These are phyloP conservation scores for Pterulicium gracile DNA, from an alignment of 1,284 basidiomycete genomes.

Conservation along the genomic window DNA sequence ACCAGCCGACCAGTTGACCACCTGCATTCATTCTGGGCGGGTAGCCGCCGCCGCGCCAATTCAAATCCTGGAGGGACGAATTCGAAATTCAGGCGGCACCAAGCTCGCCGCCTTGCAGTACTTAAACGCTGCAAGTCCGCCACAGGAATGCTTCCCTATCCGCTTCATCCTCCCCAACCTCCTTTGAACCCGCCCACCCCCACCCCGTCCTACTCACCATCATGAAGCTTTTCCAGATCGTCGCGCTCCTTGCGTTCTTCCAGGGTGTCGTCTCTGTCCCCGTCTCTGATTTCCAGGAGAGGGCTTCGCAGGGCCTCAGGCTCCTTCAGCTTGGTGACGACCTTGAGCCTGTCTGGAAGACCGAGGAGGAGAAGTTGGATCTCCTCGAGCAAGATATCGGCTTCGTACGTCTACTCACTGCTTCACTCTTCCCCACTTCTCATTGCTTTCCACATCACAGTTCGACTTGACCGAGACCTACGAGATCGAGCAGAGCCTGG, in stretches of 20 bases:
- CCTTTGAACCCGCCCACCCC: no score
- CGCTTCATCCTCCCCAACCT: no score
- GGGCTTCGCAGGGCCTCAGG: neutral
- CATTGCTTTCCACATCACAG: conserved; percentile 12
- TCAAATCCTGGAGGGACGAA: no score
- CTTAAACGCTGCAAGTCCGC: no score
- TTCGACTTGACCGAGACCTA: conserved; percentile 45
- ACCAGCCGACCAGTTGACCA: no score
- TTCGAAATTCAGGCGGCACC: no score
- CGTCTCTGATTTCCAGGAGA: neutral
- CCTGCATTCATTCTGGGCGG: no score
- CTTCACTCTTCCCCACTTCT: conserved; percentile 17
- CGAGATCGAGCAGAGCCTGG: conserved; percentile 28
- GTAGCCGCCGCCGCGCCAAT: no score
- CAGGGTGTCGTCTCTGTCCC: no score
- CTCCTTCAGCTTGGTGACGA: neutral
- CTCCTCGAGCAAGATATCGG: conserved; percentile 18
- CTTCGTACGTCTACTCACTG: conserved; percentile 10
- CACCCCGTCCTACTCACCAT: neutral
- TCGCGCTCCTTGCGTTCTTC: no score
- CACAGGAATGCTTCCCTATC: no score
- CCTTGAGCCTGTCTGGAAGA: neutral
- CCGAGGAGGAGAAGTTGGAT: neutral
- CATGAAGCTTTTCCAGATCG: conserved; percentile 1
- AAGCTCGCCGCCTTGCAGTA: no score